A percentile compares a stretch with the other conserved stretches of the same genome.
Conservation (phyloP, 164 flowering plant species). For the Cinnamomum chago region DNA sequence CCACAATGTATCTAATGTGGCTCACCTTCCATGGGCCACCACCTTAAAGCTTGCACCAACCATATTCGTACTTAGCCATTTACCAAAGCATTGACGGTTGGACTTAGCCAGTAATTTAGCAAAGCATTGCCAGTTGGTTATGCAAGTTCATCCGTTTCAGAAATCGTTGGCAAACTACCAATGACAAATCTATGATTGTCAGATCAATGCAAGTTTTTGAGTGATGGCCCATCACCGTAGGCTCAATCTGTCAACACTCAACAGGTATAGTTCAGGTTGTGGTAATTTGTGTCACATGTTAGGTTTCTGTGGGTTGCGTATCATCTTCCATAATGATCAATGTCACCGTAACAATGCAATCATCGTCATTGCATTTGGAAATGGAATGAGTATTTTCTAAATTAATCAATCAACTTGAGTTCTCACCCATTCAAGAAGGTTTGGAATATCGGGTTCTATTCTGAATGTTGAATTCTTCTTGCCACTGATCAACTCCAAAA, state of each 20-base stretch:
- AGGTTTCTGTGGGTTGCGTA: not conserved
- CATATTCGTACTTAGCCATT: no score
- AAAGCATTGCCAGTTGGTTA: not conserved
- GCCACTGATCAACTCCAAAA: slow-evolving; percentile 78
- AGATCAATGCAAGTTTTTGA: not conserved
- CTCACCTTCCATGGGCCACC: not conserved
- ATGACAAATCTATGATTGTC: not conserved
- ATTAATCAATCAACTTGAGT: not conserved
- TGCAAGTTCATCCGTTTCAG: not conserved
- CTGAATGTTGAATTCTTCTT: slow-evolving; percentile 62
- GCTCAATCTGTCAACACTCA: not conserved
- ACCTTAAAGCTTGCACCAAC: not conserved
- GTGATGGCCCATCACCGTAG: not conserved
- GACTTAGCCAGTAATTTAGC: not conserved
- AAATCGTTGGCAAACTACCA: not conserved
- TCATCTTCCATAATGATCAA: not conserved
- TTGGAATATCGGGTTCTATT: not conserved
- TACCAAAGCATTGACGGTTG: no score
- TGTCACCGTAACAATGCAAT: not conserved
- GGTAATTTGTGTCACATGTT: no score
- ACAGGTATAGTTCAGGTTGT: not conserved
- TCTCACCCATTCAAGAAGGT: not conserved
- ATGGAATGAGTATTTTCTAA: no score
- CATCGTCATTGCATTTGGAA: not conserved
- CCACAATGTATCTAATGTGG: no score